Evolutionary conservation across 2,329 filamentous ascomycete species (phyloP).

Genomic region (Fusarium decemcellulare): DNA sequence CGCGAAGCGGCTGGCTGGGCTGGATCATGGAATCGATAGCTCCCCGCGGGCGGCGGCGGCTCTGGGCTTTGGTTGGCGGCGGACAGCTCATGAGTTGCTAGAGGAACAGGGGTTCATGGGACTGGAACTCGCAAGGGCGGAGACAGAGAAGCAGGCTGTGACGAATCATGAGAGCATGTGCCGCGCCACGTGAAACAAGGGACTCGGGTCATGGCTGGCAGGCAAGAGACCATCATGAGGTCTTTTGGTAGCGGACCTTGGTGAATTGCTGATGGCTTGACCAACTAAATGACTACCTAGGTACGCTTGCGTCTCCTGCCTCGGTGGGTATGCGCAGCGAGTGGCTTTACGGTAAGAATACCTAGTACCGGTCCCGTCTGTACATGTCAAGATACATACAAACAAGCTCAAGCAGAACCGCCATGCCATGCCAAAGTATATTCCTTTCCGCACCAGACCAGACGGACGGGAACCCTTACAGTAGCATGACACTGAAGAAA

Average conservation of each 20-base stretch:
- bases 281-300: no score
- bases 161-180: slow-evolving; percentile 41
- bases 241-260: neutral
- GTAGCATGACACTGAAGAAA: slow-evolving; percentile 1
- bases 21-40: slow-evolving; percentile 34
- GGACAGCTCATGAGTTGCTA: slow-evolving; percentile 21
- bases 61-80: slow-evolving; percentile 2
- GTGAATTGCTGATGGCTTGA: neutral
- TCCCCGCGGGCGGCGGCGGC: slow-evolving; percentile 13
- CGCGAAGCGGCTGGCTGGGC: slow-evolving; percentile 36
- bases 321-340: no score
- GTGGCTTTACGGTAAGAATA: no score
- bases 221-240: slow-evolving; percentile 9
- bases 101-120: slow-evolving; percentile 23
- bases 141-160: slow-evolving; percentile 7
- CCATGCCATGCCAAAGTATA: no score
- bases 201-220: slow-evolving; percentile 28
- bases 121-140: slow-evolving; percentile 9
- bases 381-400: no score
- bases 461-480: neutral
- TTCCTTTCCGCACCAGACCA: neutral
- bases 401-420: no score
- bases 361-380: no score
- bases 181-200: slow-evolving; percentile 42
- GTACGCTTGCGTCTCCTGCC: no score